phyloP scores from a whole-genome alignment of 371 early-diverging fungal species.

The Mucor racemosus region DNA sequence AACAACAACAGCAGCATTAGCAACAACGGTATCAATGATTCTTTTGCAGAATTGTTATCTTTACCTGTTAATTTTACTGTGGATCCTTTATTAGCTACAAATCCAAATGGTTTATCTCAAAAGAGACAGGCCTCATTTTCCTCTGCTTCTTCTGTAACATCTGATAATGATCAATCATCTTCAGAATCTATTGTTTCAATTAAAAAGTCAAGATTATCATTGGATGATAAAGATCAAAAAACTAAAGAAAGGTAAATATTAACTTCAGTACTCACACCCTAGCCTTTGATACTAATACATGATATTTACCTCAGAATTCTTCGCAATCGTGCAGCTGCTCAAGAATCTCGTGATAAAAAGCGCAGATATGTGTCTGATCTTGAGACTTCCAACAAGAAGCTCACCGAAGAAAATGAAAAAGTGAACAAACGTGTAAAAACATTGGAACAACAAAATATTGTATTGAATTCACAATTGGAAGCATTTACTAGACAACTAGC shows the following conservation, averaged over 20 bases:
- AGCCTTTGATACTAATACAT: conserved; percentile 8
- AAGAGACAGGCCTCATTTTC: conserved; percentile 22
- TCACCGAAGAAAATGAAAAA: conserved; percentile 68
- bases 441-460: conserved; percentile 66
- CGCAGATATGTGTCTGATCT: conserved; percentile 79
- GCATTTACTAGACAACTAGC: conserved; percentile 60
- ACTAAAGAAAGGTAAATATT: conserved; percentile 45
- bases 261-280: neutral
- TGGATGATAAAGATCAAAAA: conserved; percentile 55
- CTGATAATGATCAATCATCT: conserved; percentile 13
- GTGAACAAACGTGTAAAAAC: conserved; percentile 64
- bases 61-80: conserved; percentile 38
- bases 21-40: conserved; percentile 21
- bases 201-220: conserved; percentile 41
- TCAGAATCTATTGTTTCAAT: conserved; percentile 18
- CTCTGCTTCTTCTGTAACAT: conserved; percentile 19
- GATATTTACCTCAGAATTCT: conserved; percentile 56
- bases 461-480: conserved; percentile 64
- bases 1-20: conserved; percentile 19
- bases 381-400: conserved; percentile 69
- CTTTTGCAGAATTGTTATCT: conserved; percentile 30
- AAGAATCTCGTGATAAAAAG: conserved; percentile 89
- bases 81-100: conserved; percentile 33
- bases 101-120: conserved; percentile 13
- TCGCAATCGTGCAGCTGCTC: conserved; percentile 91